Evolutionary conservation across 805 yeast species (phyloP).

Genomic region (Ogataea pini): DNA sequence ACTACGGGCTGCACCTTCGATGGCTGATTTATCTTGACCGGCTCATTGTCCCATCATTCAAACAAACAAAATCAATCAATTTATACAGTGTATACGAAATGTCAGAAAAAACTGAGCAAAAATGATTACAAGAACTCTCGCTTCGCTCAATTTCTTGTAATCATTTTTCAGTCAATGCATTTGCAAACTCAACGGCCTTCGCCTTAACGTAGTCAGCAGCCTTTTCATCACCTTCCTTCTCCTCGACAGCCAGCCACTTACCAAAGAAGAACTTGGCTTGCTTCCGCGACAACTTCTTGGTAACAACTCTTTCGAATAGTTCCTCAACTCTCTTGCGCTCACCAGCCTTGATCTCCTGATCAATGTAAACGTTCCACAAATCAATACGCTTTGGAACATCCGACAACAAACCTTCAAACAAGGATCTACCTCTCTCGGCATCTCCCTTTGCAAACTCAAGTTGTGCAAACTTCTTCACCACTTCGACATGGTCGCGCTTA

Average conservation of each 20-base stretch:
- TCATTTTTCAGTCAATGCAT: not conserved
- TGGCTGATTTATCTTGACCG: too few species aligned
- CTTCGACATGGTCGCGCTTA: constrained; percentile 72
- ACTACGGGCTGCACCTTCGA: too few species aligned
- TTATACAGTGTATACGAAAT: not conserved
- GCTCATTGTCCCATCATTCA: not conserved
- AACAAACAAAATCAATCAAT: not conserved
- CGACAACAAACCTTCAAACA: constrained; percentile 87
- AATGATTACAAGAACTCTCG: too few species aligned
- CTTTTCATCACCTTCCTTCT: constrained; percentile 63
- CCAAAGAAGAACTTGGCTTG: constrained; percentile 94
- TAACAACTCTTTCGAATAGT: constrained; percentile 77
- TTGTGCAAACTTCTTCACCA: constrained; percentile 86
- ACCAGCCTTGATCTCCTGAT: constrained; percentile 79
- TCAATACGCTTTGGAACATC: constrained; percentile 92
- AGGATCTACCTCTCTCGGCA: constrained; percentile 89
- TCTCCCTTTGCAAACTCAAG: constrained; percentile 87
- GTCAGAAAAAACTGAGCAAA: not conserved
- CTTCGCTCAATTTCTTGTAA: not conserved
- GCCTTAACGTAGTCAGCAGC: constrained; percentile 84
- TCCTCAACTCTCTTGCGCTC: constrained; percentile 71
- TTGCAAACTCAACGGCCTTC: constrained; percentile 73
- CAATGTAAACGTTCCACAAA: constrained; percentile 93
- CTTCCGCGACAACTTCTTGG: constrained; percentile 70
- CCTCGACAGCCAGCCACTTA: constrained; percentile 87